Base-by-base conservation (phyloP, 805 yeast genomes). In the Maudiozyma bulderi region DNA sequence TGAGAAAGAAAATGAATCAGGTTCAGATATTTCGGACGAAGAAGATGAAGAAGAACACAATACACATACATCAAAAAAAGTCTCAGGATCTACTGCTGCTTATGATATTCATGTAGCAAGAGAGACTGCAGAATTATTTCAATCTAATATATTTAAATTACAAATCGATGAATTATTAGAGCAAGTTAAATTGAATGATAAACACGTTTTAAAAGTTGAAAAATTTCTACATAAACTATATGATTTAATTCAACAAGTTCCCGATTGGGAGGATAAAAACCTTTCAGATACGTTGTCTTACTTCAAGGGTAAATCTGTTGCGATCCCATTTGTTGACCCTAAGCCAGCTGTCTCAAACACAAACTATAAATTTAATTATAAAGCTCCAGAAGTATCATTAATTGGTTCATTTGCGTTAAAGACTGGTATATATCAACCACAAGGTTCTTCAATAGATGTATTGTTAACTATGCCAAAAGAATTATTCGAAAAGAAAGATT, bases 81-180 rank as follows among this genome's bases (percentile, higher is more conserved):
- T 28, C 6, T 44, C 57, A 10, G 52, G 51, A n/a, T 48, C 45
- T 20, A 59, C 63, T 20, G 57, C 61, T 20, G 81, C 93, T 0
- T 90, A 87, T 57, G 96, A 93, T 50, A 81, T 91, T 43, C 96
- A 91, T 58, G 76, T 85, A 2, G 96, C 96, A 0, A 77, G 95
- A 58, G 97, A 90, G 65, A 86, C 97, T 0, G 93, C 95, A 1
- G 97, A 90, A 65, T 70, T 91, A 43, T 93, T 90, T 79, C 88
- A 90, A 61, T 88, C 96, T 8, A 93, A 90, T 67, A 89, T 93
- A 48, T 91, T 93, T 80, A 93, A 93, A 66, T 69, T 93, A 50
- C 96, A 93, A 70, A 89, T 93, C 52, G 98, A 90, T 67, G 98
- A 90, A 63, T 72, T 93, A 40, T 71, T 93, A 57, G 78, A 80